Conservation (phyloP, 495 filamentous ascomycete species). For the Lophiotrema nucula region DNA sequence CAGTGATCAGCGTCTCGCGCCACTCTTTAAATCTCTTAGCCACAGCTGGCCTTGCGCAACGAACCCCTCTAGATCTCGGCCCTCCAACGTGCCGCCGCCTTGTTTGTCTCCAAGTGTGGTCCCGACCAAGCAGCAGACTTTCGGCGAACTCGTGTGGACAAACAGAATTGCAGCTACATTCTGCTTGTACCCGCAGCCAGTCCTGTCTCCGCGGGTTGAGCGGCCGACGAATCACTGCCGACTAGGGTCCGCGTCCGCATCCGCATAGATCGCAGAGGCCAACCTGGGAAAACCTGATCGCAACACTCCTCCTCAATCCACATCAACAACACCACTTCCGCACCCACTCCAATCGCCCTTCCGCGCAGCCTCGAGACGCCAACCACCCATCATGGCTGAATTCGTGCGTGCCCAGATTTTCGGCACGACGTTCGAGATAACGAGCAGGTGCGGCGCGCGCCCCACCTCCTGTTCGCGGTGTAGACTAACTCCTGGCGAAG, state of each 20-base stretch:
- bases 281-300: neutral
- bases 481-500: constrained; percentile 49
- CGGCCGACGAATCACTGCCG: too few species aligned
- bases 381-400: constrained; percentile 52
- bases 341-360: constrained; percentile 8
- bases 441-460: constrained; percentile 71
- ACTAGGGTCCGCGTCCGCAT: too few species aligned
- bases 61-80: neutral
- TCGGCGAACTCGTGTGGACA: too few species aligned
- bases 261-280: too few species aligned
- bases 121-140: too few species aligned
- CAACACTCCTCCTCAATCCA: neutral
- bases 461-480: constrained; percentile 2
- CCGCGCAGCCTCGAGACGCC: constrained; percentile 5
- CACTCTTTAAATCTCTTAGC: too few species aligned
- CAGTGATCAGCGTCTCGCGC: constrained; percentile 11
- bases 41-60: neutral
- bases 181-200: too few species aligned
- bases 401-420: constrained; percentile 99
- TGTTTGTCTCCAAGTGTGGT: too few species aligned
- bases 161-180: too few species aligned
- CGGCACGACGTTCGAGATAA: constrained; percentile 99
- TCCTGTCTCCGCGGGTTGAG: too few species aligned
- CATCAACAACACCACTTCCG: constrained; percentile 1
- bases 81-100: neutral